Base-by-base conservation (phyloP, 148 eudicot species). In the Camellia sinensis region DNA sequence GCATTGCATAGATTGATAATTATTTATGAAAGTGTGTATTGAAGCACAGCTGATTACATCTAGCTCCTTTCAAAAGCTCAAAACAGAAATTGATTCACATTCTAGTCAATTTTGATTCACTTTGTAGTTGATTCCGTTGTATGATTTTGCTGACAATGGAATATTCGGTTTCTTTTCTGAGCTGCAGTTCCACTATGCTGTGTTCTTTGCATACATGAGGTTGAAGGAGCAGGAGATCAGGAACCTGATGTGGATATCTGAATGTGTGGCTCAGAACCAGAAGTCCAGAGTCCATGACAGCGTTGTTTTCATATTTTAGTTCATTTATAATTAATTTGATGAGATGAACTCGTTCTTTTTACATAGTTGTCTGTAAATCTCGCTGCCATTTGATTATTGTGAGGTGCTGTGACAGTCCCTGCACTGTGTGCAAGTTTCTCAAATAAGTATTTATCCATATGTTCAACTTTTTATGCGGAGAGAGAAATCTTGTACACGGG, bases 181-280 rank as follows among this genome's bases (percentile, higher is more conserved):
- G 75, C 11, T 88, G 94, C 97, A 95, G 98, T 95, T 95, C 85
- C 98, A 95, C 83, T 95, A 88, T 81, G 97, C 79, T 40, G 97
- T 95, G 53, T 95, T 95, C 89, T 95, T 95, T 43, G 96, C 97
- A 8, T 95, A 95, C 87, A 91, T 93, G 92, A 90, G 97, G 79
- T 80, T 95, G 84, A 90, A 89, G 89, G 98, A 95, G 90, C 98
- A 95, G 86, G 98, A 95, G 89, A 95, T 95, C 87, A 87, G 98
- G 85, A 95, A 95, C 85, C 85, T 95, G 85, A 93, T 95, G 98
- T 95, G 98, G 98, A 95, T 95, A 83, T 95, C 98, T 2, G 98
- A 95, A 83, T 95, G 98, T 62, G 98, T 95, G 82, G 97, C 97
- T 43, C 98, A 95, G 82, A 93, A 93, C 92, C 98, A 95, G 83